A percentile compares a stretch with the other conserved stretches of the same genome.
phyloP scores from a whole-genome alignment of 176 grass and related monocot genomes.

The Musa acuminata region DNA sequence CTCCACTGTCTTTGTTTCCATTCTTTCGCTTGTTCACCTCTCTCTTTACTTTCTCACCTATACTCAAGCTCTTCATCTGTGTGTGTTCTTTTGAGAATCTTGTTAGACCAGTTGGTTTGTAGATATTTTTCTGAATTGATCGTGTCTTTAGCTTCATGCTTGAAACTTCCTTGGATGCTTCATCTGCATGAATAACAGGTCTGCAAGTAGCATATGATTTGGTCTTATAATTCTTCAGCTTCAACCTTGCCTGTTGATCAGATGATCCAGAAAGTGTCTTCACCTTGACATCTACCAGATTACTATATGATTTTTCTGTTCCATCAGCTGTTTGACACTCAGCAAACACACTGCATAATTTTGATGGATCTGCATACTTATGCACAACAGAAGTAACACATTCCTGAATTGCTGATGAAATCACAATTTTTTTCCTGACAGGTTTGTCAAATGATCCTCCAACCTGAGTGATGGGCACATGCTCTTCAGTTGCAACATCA shows the following conservation, averaged over 20 bases:
- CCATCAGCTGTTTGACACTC: background rate
- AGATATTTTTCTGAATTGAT: background rate
- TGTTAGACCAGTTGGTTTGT: background rate
- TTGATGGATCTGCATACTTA: background rate
- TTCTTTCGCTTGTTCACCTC: conserved; percentile 2
- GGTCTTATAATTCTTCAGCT: background rate
- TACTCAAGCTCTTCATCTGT: conserved; percentile 3
- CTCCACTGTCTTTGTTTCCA: background rate
- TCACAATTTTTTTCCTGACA: background rate
- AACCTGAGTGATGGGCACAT: background rate
- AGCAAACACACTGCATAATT: background rate
- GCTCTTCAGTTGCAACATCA: background rate
- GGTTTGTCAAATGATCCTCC: background rate
- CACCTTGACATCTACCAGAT: background rate
- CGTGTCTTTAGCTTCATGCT: background rate
- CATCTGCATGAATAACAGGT: background rate
- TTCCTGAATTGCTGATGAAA: background rate
- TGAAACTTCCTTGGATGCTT: background rate
- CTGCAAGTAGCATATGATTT: background rate
- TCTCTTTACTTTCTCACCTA: background rate
- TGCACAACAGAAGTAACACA: background rate
- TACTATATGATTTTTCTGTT: background rate
- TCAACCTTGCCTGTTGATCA: conserved; percentile 1
- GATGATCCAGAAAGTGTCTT: background rate
- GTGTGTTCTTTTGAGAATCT: background rate